Conservation (phyloP, 352 stramenopile genomes). For the Phytophthora melonis region DNA sequence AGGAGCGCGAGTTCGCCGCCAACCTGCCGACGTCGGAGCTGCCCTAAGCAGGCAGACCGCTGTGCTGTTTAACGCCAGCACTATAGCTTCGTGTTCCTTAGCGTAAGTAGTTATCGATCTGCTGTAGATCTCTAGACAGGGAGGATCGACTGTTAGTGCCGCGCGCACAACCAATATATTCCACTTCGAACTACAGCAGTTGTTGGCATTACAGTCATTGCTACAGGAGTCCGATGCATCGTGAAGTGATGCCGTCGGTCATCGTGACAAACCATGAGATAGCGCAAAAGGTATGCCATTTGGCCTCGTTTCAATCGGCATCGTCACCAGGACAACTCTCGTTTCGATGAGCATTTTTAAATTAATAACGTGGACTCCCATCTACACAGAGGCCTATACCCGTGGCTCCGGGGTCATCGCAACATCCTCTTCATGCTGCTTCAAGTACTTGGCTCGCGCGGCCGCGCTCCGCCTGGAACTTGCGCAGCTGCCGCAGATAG, state of each 20-base stretch:
- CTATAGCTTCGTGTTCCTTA: conserved; percentile 15
- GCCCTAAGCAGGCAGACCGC: conserved; percentile 16
- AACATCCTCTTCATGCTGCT: not conserved
- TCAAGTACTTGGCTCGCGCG: conserved; percentile 55
- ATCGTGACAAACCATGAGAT: not conserved
- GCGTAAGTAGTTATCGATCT: conserved; percentile 35
- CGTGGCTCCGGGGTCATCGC: not conserved
- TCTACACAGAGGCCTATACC: too few relatives aligned
- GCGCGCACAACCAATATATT: conserved; percentile 17
- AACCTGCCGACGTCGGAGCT: conserved; percentile 55
- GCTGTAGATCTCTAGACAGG: conserved; percentile 27
- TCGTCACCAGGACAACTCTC: not conserved
- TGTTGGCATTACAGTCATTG: not conserved
- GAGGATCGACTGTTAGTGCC: conserved; percentile 9
- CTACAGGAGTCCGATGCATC: not conserved
- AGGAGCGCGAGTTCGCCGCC: conserved; percentile 75
- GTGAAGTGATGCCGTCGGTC: not conserved
- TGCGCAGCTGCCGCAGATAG: conserved; percentile 77
- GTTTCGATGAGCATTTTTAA: not conserved
- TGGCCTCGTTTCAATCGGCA: not conserved
- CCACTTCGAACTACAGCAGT: conserved; percentile 1
- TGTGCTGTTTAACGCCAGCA: not conserved
- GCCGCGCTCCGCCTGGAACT: conserved; percentile 75
- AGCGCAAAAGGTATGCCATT: not conserved
- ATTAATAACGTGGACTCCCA: not conserved